phyloP scores from a whole-genome alignment of 208 protist genomes.

The Kentomonas sorsogonicus region DNA sequence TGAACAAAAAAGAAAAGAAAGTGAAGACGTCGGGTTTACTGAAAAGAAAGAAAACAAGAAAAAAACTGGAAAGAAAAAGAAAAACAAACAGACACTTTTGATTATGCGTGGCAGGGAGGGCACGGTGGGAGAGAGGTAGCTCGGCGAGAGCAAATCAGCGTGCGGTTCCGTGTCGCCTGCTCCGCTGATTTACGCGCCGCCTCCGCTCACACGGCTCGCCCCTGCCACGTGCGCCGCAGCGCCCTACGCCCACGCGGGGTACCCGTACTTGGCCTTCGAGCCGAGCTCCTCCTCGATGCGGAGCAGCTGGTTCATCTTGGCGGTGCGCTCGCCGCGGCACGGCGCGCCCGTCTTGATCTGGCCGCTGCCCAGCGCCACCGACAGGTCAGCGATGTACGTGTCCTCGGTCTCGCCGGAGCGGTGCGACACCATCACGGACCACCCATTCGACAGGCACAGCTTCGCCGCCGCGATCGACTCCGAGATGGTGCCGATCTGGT shows the following conservation, averaged over 20 bases:
- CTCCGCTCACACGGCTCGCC: neutral
- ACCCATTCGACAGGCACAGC: conserved; percentile 75
- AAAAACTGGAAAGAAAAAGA: conserved; percentile 10
- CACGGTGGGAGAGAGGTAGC: too few relatives aligned
- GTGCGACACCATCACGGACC: conserved; percentile 92
- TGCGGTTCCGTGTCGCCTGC: too few relatives aligned
- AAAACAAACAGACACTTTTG: neutral
- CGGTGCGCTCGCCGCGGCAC: conserved; percentile 95
- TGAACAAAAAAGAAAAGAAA: conserved; percentile 22
- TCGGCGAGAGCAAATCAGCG: too few relatives aligned
- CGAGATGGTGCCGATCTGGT: conserved; percentile 98
- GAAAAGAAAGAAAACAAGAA: conserved; percentile 7
- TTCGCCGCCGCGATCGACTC: conserved; percentile 96
- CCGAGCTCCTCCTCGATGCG: conserved; percentile 97
- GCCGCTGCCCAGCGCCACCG: conserved; percentile 94
- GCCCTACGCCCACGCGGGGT: conserved; percentile 55
- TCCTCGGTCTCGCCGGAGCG: conserved; percentile 98
- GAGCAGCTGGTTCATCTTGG: conserved; percentile 99
- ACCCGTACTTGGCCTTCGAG: conserved; percentile 65
- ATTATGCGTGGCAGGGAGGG: too few relatives aligned
- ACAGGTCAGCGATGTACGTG: conserved; percentile 98
- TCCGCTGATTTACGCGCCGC: too few relatives aligned
- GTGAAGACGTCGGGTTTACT: neutral
- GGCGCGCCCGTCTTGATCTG: conserved; percentile 99
- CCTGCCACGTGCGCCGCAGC: neutral